Conservation (phyloP, 352 stramenopile species). For the Pythium angustatum region DNA sequence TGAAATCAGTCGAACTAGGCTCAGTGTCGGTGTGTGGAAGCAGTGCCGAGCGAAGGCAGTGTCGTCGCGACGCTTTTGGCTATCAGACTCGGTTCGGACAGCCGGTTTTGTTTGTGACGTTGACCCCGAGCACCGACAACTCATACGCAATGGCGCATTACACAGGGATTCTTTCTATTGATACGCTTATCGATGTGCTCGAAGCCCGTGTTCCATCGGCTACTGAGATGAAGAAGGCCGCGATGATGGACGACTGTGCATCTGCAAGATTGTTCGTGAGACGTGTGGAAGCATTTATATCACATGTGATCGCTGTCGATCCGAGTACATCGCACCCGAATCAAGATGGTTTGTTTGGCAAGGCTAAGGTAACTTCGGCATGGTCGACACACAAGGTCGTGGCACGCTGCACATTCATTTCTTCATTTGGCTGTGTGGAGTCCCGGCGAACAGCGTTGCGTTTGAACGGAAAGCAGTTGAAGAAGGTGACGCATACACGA, state of each 20-base stretch:
- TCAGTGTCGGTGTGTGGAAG: constrained; percentile 23
- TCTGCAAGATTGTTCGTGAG: constrained; percentile 9
- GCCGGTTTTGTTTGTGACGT: constrained; percentile 5
- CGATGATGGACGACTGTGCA: constrained; percentile 3
- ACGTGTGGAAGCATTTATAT: constrained; percentile 4
- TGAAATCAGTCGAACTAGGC: constrained; percentile 4
- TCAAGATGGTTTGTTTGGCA: constrained; percentile 1
- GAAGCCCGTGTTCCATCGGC: constrained; percentile 1
- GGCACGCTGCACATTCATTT: constrained; percentile 24
- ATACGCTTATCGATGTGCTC: constrained; percentile 5
- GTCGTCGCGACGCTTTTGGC: constrained; percentile 16
- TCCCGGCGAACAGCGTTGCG: constrained; percentile 1
- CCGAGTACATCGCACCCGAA: not conserved
- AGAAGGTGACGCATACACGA: not conserved
- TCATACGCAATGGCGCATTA: too few relatives aligned
- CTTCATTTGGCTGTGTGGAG: constrained; percentile 11
- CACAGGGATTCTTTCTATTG: constrained; percentile 7
- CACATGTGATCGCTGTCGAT: constrained; percentile 6
- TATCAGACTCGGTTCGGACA: constrained; percentile 23
- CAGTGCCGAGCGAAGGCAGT: constrained; percentile 13
- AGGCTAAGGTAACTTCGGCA: constrained; percentile 10
- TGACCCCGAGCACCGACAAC: constrained; percentile 16
- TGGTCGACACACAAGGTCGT: constrained; percentile 20
- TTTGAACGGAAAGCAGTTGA: constrained; percentile 3
- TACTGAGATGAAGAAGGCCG: constrained; percentile 7